Evolutionary conservation across 306 rosid genomes (phyloP).

Genomic region (Alnus glutinosa): DNA sequence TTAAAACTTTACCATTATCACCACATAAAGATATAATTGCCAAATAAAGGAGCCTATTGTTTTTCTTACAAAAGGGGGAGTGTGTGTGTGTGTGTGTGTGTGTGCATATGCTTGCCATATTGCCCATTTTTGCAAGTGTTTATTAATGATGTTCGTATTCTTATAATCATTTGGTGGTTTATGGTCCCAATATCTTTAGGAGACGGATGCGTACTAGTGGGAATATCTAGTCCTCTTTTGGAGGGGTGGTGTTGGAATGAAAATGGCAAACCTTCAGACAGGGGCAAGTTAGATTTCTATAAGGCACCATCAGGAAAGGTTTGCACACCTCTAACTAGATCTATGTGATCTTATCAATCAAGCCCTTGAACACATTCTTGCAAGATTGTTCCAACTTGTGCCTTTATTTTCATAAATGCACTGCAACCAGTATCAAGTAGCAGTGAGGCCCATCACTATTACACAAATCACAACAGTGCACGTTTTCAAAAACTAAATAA

Average conservation of each 20-base stretch:
- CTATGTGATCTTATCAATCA: neutral
- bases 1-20: too few species aligned
- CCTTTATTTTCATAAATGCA: neutral
- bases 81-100: too few species aligned
- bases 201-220: neutral
- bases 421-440: slow-evolving; percentile 2
- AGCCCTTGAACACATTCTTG: neutral
- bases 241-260: neutral
- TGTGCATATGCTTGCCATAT: too few species aligned
- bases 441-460: slow-evolving; percentile 1
- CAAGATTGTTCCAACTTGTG: neutral
- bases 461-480: neutral
- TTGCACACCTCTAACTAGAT: neutral
- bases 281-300: neutral
- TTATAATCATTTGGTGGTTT: too few species aligned
- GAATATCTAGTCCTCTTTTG: neutral
- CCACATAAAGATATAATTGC: too few species aligned
- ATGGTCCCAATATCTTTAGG: too few species aligned
- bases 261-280: neutral
- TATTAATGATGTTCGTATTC: too few species aligned
- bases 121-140: too few species aligned
- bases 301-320: neutral
- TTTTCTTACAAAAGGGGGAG: too few species aligned
- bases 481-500: neutral
- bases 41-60: too few species aligned